These are phyloP conservation scores for Parastagonospora avenae DNA, from an alignment of 2,329 filamentous ascomycete genomes.

Conservation along the genomic window DNA sequence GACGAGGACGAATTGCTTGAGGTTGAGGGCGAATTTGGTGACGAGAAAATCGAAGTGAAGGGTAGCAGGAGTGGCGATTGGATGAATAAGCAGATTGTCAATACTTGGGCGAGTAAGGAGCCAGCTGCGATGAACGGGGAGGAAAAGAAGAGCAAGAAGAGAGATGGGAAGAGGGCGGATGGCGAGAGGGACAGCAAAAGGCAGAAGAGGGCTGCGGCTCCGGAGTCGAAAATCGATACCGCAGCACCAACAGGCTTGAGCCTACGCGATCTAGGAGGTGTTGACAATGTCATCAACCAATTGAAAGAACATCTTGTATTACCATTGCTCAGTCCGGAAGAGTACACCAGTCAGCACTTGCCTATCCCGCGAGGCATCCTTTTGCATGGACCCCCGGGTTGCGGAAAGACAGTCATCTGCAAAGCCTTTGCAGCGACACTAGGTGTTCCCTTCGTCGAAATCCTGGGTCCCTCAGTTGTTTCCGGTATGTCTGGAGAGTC, in stretches of 20 bases:
- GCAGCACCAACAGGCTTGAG: constrained; percentile 70
- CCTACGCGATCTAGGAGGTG: constrained; percentile 75
- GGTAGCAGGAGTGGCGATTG: constrained; percentile 54
- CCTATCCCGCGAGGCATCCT: constrained; percentile 76
- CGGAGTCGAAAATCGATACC: constrained; percentile 59
- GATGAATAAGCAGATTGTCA: constrained; percentile 69
- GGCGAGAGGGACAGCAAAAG: constrained; percentile 71
- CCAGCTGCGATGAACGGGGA: constrained; percentile 36
- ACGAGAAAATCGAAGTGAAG: constrained; percentile 21
- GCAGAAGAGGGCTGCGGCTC: constrained; percentile 55
- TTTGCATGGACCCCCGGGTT: constrained; percentile 82
- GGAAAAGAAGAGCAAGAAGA: constrained; percentile 51
- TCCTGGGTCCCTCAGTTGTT: constrained; percentile 81
- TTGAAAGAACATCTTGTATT: constrained; percentile 74
- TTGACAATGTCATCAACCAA: constrained; percentile 72
- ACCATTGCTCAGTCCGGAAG: constrained; percentile 71
- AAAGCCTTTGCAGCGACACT: constrained; percentile 78
- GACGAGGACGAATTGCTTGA: constrained; percentile 57
- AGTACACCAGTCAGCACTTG: constrained; percentile 68
- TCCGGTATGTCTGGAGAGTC: constrained; percentile 89
- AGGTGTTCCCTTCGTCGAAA: constrained; percentile 77
- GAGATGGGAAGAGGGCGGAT: constrained; percentile 56
- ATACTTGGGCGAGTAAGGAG: constrained; percentile 56
- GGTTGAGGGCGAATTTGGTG: constrained; percentile 49
- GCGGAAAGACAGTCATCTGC: constrained; percentile 84